Evolutionary conservation across 495 filamentous ascomycete species (phyloP), one percentile per base, ranked within the genome.

Genomic region (Cercophora samala): DNA sequence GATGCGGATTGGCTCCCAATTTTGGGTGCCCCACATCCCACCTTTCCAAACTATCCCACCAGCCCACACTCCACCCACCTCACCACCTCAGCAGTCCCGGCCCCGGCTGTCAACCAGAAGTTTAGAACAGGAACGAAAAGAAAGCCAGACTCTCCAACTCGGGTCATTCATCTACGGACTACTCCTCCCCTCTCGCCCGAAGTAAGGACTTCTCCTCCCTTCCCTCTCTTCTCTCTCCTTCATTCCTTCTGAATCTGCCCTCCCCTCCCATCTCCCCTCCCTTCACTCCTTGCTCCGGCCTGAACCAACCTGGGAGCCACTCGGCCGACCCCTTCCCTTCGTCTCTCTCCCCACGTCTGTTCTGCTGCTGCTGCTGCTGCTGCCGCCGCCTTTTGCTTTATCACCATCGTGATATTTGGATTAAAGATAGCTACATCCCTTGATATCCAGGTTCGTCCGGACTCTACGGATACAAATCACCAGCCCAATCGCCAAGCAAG

Each of bases 401-500:
- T 60, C 24, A 29, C 25, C 21, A 5, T 60, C 58, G 24, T 56
- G 13, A 24, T 56, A 21, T 21, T 56, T 18, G 9, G 54, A 18
- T 60, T 26, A 21, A 60, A 63, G 67, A 67, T 74, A 68, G 69
- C 73, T 70, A 63, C 65, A 67, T 74, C 68, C 73, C 73, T 70
- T 69, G 69, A 52, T 59, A 22, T 59, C 46, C 19, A 69, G 66
- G 69, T 66, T 19, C 19, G 65, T 24, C 23, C 37, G 37, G 37
- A 46, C 37, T 46, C 37, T 9, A 46, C 37, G 37, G 37, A 46
- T 46, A 46, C 37, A 46, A 46, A 46, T 23, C n/a, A 19, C 18
- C 19, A 46, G 13, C 22, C 23, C 21, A 51, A 37, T 64, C 53
- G 64, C 55, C 54, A n/a, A 60, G 54, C 24, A 15, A 17, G n/a